Evolutionary conservation across 495 filamentous ascomycete species (phyloP), one percentile per base, ranked within the genome.

Genomic region (Trichoderma erinaceum): DNA sequence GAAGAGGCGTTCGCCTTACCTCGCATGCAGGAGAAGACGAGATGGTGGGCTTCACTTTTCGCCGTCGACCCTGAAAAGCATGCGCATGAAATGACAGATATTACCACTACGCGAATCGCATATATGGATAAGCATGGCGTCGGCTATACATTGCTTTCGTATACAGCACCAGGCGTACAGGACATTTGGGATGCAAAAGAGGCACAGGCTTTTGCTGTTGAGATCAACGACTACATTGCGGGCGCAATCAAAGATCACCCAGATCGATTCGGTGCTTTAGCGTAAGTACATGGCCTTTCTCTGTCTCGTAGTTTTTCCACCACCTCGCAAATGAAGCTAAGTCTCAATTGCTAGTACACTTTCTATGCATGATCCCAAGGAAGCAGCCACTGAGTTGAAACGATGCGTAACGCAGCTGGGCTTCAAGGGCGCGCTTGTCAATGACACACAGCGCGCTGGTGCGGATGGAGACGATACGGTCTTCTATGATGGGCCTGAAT

Each of bases 151-250:
- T 83, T 88, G 41, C 78, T 88, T 7, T 85, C 82, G 0, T 80
- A 86, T 38, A 79, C 78, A 6, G 83, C 83, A 0, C 84, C 86
- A 0, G 86, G 87, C 27, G 77, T 83, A 0, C 87, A 89, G 70
- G 87, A 85, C 71, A 81, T 86, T 63, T 78, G 78, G 7, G 75
- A 80, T 67, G 68, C 70, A 0, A 68, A 23, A 5, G 76, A 74
- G 21, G 80, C 81, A 0, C 68, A 74, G n/a, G 65, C 67, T 3
- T 64, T 75, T n/a, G 75, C 79, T 0, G 73, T 76, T 3, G 78
- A 84, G 63, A 83, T 83, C 27, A 89, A 89, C 70, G 82, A 88
- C 72, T 86, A 84, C 68, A 80, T 89, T 27, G 82, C 81, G 0
- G 79, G 76, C 56, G 74, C 83, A 69, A 81, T 88, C 58, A 75